Evolutionary conservation across 2,329 filamentous ascomycete genomes (phyloP), one percentile per base, ranked within the genome.

Genomic region (Pseudocercospora ulei): DNA sequence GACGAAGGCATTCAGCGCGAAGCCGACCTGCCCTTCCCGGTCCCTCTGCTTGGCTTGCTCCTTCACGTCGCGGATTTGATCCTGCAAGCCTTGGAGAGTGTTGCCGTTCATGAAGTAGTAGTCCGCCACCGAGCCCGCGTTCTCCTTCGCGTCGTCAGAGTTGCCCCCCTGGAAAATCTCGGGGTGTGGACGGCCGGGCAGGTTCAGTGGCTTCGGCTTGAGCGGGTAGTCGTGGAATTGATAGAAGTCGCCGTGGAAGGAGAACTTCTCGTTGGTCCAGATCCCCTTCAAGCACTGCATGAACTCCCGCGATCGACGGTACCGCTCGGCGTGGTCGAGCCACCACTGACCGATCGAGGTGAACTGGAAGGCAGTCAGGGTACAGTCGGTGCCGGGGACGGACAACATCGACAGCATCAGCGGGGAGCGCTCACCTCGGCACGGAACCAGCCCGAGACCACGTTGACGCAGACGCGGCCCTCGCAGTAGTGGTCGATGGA

Each of bases 21-120:
- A 72, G n/a, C 59, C 57, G 8, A 71, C 63, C 40, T 69, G 48
- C 12, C 62, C 56, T 35, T 64, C 64, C 2, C 68, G 62, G 6
- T 64, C 64, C 7, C 64, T 54, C 42, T 64, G 65, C 38, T 58
- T 58, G 2, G 69, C 68, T 0, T 66, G 59, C 29, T 62, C 62
- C 38, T 64, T 65, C 3, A 72, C 68, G 43, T 71, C 68, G 1
- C 55, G 55, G 27, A 72, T 72, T 50, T 72, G 69, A 6, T 56
- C 55, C 27, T 67, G 62, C 53, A 72, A 71, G 2, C 68, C 68
- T 35, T 71, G 68, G 6, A 72, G 62, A 2, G 69, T 68, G 48
- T 72, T 72, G n/a, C 69, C 68, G 48, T 72, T 72, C 68, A 72
- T 72, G 49, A 72, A 72, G 47, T 72, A 72, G 56, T 66, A 71